phyloP scores from a whole-genome alignment of 345 rosid genomes.

The Arabis hirsuta region DNA sequence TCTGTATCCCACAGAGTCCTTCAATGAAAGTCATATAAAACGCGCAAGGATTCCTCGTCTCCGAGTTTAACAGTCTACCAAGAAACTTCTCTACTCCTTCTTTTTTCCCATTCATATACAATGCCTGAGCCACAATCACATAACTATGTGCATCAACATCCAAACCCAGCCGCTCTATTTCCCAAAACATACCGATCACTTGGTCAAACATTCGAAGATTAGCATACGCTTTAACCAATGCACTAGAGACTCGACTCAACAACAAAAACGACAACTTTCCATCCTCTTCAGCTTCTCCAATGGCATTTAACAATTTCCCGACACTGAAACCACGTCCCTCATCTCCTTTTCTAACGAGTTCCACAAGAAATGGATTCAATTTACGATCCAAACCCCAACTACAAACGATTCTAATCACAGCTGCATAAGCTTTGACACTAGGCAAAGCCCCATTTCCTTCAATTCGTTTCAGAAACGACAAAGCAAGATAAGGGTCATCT shows the following conservation, averaged over 20 bases:
- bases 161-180: slow-evolving; percentile 54
- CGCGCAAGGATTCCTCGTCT: slow-evolving; percentile 42
- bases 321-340: slow-evolving; percentile 43
- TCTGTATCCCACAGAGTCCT: slow-evolving; percentile 62
- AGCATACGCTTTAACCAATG: slow-evolving; percentile 60
- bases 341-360: slow-evolving; percentile 46
- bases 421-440: slow-evolving; percentile 53
- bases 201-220: slow-evolving; percentile 55
- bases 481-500: slow-evolving; percentile 57
- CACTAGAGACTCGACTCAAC: slow-evolving; percentile 47
- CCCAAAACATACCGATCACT: slow-evolving; percentile 49
- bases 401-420: slow-evolving; percentile 54
- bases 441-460: slow-evolving; percentile 51
- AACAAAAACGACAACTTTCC: slow-evolving; percentile 36
- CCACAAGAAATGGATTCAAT: slow-evolving; percentile 48
- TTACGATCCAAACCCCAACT: slow-evolving; percentile 49
- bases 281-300: slow-evolving; percentile 39
- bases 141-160: slow-evolving; percentile 55
- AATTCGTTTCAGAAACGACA: slow-evolving; percentile 52
- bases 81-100: slow-evolving; percentile 50
- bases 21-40: slow-evolving; percentile 57
- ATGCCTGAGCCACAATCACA: slow-evolving; percentile 58
- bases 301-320: slow-evolving; percentile 48
- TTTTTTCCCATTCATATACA: slow-evolving; percentile 51
- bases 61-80: slow-evolving; percentile 51